Evolutionary conservation across 495 filamentous ascomycete genomes (phyloP).

Genomic region (Xylaria grammica): DNA sequence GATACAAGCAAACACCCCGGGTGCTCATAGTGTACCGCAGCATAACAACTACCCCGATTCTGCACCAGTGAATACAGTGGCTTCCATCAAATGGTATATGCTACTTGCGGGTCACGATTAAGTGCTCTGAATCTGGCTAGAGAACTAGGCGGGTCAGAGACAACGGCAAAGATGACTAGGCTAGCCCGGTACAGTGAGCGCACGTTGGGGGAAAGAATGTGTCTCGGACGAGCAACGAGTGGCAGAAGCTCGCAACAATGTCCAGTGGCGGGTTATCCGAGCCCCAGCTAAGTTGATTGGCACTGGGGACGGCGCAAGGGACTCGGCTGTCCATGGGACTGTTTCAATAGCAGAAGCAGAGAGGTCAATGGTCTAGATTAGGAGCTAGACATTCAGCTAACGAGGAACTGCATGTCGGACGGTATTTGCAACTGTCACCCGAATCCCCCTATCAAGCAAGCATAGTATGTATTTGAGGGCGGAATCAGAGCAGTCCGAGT

Average conservation of each 20-base stretch:
- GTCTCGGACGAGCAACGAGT: conserved; percentile 17
- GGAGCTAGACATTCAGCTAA: conserved; percentile 6
- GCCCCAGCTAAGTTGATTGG: conserved; percentile 18
- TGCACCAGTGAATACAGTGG: background rate
- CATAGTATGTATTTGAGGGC: background rate
- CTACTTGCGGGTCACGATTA: conserved; percentile 19
- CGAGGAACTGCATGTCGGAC: background rate
- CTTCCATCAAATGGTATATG: background rate
- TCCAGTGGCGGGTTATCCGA: conserved; percentile 23
- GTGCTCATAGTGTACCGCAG: conserved; percentile 22
- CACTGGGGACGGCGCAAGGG: conserved; percentile 37
- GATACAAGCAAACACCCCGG: conserved; percentile 26
- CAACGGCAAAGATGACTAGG: conserved; percentile 4
- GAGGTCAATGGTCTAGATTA: conserved; percentile 24
- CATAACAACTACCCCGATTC: conserved; percentile 19
- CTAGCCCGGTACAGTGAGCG: background rate
- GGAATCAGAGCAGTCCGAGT: background rate
- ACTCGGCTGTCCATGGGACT: conserved; percentile 26
- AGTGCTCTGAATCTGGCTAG: conserved; percentile 17
- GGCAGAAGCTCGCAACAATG: background rate
- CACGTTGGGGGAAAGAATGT: background rate
- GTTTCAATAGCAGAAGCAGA: conserved; percentile 35
- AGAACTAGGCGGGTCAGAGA: conserved; percentile 10
- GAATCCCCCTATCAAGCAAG: background rate
- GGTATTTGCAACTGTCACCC: too few relatives aligned